These are phyloP conservation scores for Capsicum baccatum DNA, from an alignment of 257 asterid species.

Conservation along the genomic window DNA sequence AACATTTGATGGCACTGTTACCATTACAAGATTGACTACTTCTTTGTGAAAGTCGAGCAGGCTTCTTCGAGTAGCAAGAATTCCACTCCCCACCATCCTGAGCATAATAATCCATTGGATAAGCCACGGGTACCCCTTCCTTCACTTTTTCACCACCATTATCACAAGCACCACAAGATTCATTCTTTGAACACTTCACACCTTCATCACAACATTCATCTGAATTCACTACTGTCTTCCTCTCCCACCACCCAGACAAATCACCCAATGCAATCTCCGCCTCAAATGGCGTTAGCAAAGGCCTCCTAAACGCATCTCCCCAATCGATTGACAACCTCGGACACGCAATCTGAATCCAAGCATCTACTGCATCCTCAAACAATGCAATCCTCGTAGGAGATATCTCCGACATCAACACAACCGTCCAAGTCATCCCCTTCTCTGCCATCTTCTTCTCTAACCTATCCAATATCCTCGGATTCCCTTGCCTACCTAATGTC, in stretches of 20 bases:
- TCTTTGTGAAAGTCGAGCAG: conserved; percentile 43
- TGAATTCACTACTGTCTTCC: conserved; percentile 41
- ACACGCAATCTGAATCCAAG: conserved; percentile 96
- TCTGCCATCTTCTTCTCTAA: conserved; percentile 84
- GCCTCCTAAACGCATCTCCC: conserved; percentile 95
- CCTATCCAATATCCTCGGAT: conserved; percentile 69
- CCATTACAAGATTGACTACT: conserved; percentile 47
- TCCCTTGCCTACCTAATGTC: conserved; percentile 95
- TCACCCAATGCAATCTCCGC: conserved; percentile 98
- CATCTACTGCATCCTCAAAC: conserved; percentile 88
- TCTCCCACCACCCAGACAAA: conserved; percentile 95
- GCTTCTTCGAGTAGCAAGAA: conserved; percentile 79
- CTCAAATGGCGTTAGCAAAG: conserved; percentile 83
- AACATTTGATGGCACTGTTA: conserved; percentile 8
- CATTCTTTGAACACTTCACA: conserved; percentile 43
- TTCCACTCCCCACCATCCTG: conserved; percentile 98
- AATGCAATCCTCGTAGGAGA: conserved; percentile 81
- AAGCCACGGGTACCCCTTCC: conserved; percentile 52
- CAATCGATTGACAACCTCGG: conserved; percentile 96
- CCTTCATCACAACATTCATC: conserved; percentile 32
- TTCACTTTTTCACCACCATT: conserved; percentile 40
- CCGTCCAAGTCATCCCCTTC: conserved; percentile 75
- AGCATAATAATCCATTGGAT: conserved; percentile 97
- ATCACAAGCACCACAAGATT: conserved; percentile 46
- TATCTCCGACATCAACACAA: conserved; percentile 88